Percentiles rank a stretch among this genome's conserved stretches.
phyloP scores from a whole-genome alignment of 352 stramenopile species.

The Peronospora farinosa region DNA sequence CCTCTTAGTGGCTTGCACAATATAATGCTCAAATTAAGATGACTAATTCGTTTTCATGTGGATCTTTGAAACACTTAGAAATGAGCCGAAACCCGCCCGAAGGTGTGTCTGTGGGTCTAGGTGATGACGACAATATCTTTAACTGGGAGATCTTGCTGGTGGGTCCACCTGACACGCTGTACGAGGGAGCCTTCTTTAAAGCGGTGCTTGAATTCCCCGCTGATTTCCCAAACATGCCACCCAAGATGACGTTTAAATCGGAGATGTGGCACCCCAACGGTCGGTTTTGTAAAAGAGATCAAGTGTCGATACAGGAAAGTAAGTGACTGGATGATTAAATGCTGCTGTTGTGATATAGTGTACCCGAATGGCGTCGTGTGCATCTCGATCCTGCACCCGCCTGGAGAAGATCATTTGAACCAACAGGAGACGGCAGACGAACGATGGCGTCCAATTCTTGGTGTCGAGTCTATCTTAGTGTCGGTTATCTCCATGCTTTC shows the following conservation, averaged over 20 bases:
- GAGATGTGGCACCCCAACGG: constrained; percentile 99
- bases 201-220: constrained; percentile 93
- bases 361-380: constrained; percentile 98
- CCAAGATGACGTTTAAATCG: constrained; percentile 97
- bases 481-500: constrained; percentile 99
- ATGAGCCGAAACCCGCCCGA: constrained; percentile 98
- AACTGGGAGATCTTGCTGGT: constrained; percentile 99
- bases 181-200: constrained; percentile 98
- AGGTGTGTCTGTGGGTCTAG: constrained; percentile 95
- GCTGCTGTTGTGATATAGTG: constrained; percentile 51
- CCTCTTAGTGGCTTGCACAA: not conserved
- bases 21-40: not conserved
- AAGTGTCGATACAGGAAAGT: not conserved
- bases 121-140: constrained; percentile 97
- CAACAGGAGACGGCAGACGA: constrained; percentile 96
- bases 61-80: constrained; percentile 66
- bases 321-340: constrained; percentile 1
- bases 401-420: constrained; percentile 97
- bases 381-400: constrained; percentile 99
- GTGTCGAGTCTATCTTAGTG: constrained; percentile 92
- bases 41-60: constrained; percentile 2
- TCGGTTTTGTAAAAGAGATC: constrained; percentile 23
- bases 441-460: constrained; percentile 97
- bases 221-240: constrained; percentile 98
- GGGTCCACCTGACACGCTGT: constrained; percentile 90